Base-by-base conservation (phyloP, 495 filamentous ascomycete genomes). In the Xylaria bambusicola region DNA sequence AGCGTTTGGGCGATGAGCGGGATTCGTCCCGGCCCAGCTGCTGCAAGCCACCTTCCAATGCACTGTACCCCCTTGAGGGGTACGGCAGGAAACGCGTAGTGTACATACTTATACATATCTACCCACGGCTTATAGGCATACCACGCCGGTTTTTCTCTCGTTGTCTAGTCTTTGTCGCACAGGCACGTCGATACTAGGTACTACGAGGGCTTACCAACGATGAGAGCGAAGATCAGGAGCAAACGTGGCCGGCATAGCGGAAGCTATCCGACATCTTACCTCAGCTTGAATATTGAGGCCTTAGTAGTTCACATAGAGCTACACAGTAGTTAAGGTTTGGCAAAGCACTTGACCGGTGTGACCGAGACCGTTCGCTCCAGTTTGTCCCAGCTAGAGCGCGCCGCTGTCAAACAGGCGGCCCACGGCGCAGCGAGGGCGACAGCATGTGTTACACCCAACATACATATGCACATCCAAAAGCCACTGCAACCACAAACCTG, bases 41-140 rank as follows among this genome's bases (percentile, higher is more conserved):
- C 57, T 60, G 57, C 57, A 60, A 60, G 57, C 57, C 57, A 60
- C 57, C 24, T 60, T 36, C 49, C 47, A n/a, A 58, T 58, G 46
- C 56, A 51, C 48, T 44, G 46, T 48, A 26, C 36, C 4, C 56
- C 29, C 18, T 36, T 21, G 13, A n/a, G 13, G 46, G 55, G 51
- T 27, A 51, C 56, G 36, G 45, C 56, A 56, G 5, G 26, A 47
- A 29, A 17, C 29, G 20, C 41, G 27, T 56, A 33, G 35, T 31
- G 6, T 40, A 42, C 50, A 53, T 8, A 41, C 50, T 21, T 17
- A 35, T 21, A 24, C n/a, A 27, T 6, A 24, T n/a, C n/a, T n/a
- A n/a, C n/a, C n/a, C n/a, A n/a, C n/a, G n/a, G n/a, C n/a, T n/a
- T n/a, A n/a, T n/a, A n/a, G n/a, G n/a, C n/a, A n/a, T n/a, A n/a